These are phyloP conservation scores for Stephania cephalantha DNA, from an alignment of 164 flowering plant species.

Conservation along the genomic window DNA sequence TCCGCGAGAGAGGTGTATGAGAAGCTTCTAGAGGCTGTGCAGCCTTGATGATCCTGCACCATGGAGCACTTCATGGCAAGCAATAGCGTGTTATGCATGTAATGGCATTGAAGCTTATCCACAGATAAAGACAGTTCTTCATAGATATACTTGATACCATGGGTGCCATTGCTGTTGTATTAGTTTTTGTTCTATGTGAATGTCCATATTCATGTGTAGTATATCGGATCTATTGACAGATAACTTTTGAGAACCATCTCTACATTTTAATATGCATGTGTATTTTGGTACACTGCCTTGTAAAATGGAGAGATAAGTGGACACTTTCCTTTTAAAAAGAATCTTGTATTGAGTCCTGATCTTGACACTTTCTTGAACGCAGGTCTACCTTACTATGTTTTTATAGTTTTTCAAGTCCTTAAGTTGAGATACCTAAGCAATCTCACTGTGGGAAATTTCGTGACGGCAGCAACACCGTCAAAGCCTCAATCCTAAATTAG, in stretches of 20 bases:
- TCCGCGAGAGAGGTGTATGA: slow-evolving; percentile 88
- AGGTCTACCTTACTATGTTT: not conserved
- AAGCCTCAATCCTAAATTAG: too few relatives aligned
- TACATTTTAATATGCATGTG: not conserved
- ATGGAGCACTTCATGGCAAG: not conserved
- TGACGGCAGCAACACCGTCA: too few relatives aligned
- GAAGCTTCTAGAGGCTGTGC: slow-evolving; percentile 93
- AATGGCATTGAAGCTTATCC: not conserved
- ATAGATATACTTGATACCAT: not conserved
- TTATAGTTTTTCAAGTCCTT: not conserved
- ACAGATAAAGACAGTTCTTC: not conserved
- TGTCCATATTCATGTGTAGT: not conserved
- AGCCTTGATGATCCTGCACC: slow-evolving; percentile 46
- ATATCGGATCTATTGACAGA: not conserved
- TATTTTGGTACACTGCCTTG: not conserved
- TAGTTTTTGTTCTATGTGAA: not conserved
- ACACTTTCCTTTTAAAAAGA: not conserved
- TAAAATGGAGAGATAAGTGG: too few relatives aligned
- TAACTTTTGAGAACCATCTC: not conserved
- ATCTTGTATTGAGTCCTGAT: not conserved
- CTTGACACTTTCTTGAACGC: not conserved
- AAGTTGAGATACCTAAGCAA: not conserved
- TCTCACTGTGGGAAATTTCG: not conserved
- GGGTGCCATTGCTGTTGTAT: not conserved
- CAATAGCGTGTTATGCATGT: not conserved